These are phyloP conservation scores for Pseudogymnoascus sp. DNA, from an alignment of 2,329 filamentous ascomycete genomes.

Conservation along the genomic window DNA sequence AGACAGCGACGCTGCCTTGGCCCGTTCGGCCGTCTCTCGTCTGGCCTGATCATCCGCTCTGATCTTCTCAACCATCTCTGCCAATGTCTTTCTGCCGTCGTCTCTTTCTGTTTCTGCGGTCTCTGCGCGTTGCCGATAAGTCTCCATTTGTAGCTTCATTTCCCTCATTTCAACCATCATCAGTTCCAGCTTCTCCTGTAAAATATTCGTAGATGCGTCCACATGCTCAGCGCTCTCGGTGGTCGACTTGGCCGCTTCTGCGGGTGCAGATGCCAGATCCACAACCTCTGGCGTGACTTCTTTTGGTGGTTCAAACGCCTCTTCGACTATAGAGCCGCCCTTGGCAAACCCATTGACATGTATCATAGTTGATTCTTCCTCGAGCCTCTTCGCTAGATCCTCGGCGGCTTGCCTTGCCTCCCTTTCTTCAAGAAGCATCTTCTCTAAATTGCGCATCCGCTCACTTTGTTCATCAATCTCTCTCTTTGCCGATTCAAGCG, in stretches of 20 bases:
- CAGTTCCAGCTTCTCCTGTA: constrained; percentile 64
- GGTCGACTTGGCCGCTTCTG: constrained; percentile 17
- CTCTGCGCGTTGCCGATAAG: constrained; percentile 69
- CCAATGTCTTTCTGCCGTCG: constrained; percentile 62
- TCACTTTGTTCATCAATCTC: constrained; percentile 78
- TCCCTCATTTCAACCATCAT: constrained; percentile 74
- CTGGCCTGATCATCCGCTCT: constrained; percentile 55
- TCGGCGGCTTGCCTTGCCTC: constrained; percentile 77
- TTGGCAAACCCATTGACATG: constrained; percentile 34
- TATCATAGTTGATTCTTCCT: constrained; percentile 44
- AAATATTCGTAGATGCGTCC: constrained; percentile 35
- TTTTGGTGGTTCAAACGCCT: constrained; percentile 37
- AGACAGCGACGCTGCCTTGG: constrained; percentile 9
- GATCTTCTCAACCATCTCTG: constrained; percentile 81
- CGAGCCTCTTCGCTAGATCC: constrained; percentile 63
- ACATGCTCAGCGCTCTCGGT: constrained; percentile 24
- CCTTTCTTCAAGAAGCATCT: constrained; percentile 67
- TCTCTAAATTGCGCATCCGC: constrained; percentile 73
- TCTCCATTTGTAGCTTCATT: constrained; percentile 70
- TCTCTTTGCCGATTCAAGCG: constrained; percentile 71
- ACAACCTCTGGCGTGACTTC: constrained; percentile 26
- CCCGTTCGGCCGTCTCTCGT: constrained; percentile 12
- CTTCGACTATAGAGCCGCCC: constrained; percentile 35
- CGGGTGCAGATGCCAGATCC: background rate
- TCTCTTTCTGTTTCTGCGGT: constrained; percentile 70